These are phyloP conservation scores for Teratosphaeria epicoccoides DNA, from an alignment of 2,329 filamentous ascomycete species.

Conservation along the genomic window DNA sequence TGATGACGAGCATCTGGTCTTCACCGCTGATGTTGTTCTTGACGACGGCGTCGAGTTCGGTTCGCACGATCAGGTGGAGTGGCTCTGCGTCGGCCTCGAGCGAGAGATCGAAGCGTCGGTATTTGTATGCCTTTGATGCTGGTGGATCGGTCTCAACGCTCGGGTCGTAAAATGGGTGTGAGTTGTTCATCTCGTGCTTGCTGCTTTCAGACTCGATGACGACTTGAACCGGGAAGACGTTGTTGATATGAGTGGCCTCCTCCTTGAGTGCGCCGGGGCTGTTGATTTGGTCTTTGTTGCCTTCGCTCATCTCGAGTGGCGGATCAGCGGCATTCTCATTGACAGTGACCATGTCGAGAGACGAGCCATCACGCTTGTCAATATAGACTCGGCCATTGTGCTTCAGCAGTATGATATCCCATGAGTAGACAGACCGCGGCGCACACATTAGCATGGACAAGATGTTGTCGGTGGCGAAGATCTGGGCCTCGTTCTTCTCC, in stretches of 20 bases:
- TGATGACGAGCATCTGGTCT: conserved; percentile 82
- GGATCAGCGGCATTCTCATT: conserved; percentile 98
- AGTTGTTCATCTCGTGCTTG: conserved; percentile 74
- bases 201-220: conserved; percentile 68
- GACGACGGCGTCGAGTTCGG: conserved; percentile 88
- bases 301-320: conserved; percentile 80
- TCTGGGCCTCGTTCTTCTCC: conserved; percentile 89
- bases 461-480: conserved; percentile 94
- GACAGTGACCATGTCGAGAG: conserved; percentile 93
- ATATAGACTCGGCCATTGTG: conserved; percentile 96
- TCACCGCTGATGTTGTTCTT: conserved; percentile 90
- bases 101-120: conserved; percentile 90
- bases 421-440: conserved; percentile 90
- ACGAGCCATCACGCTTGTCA: conserved; percentile 93
- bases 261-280: conserved; percentile 85
- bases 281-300: conserved; percentile 90
- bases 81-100: conserved; percentile 86
- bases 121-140: conserved; percentile 96
- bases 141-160: conserved; percentile 86
- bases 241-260: conserved; percentile 99
- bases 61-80: conserved; percentile 83
- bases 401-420: conserved; percentile 90
- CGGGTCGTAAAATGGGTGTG: conserved; percentile 96
- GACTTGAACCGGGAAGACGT: conserved; percentile 96
- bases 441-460: conserved; percentile 99